Evolutionary conservation across 2,329 filamentous ascomycete species (phyloP), one percentile per base, ranked within the genome.

Genomic region (Hirsutella thompsonii): DNA sequence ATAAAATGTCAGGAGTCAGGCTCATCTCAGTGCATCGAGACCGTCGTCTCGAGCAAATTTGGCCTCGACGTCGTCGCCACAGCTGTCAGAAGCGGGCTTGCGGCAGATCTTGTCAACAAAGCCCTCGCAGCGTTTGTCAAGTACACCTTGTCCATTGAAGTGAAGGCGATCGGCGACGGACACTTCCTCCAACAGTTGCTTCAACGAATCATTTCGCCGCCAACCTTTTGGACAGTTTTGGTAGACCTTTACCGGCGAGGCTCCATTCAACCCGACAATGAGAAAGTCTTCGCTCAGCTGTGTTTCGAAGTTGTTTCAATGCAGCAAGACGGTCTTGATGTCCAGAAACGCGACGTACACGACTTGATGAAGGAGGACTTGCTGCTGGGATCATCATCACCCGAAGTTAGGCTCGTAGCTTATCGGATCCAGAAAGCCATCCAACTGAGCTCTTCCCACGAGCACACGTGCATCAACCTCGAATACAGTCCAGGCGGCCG

Each of bases 401-500:
- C 53, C 9, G 38, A 47, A 5, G 54, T 53, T 0, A 47, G 55
- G 8, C 48, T 49, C 4, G 36, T 56, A 8, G 57, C 49, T 0
- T 61, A 64, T 42, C 58, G 52, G 18, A 66, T 69, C 36, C 52
- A 63, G 26, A 66, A 63, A 32, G 48, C 60, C 2, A 40, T 69
- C 5, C 46, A 56, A 18, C 42, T 61, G 33, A 55, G 54, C 19
- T 55, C 55, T 3, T 41, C 49, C 0, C 44, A 45, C 1, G 33
- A 39, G 1, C 28, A 33, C 20, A n/a, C n/a, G n/a, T n/a, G n/a
- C n/a, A 8, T 23, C 11, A 30, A 9, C 8, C 39, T 44, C 8
- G 34, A 37, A 13, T 23, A 54, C 26, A 52, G 50, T 2, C 70
- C 80, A 0, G 83, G 83, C 0, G 81, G 81, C 0, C 70, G 83